Conservation (phyloP, 2,329 filamentous ascomycete species). For the Aspergillus intermedius region DNA sequence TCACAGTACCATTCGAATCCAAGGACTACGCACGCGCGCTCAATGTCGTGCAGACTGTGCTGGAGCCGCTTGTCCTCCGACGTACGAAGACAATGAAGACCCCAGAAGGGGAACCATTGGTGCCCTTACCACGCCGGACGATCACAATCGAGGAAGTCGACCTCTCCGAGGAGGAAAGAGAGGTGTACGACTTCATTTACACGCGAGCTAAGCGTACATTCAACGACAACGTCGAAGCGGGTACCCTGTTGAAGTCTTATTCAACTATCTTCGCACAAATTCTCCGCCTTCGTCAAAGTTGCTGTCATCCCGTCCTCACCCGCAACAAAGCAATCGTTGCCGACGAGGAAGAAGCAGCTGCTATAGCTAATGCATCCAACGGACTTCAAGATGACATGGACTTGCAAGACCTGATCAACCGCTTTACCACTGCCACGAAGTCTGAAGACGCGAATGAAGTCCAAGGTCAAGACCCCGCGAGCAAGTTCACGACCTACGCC, state of each 20-base stretch:
- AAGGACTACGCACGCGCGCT: constrained; percentile 89
- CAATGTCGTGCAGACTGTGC: constrained; percentile 92
- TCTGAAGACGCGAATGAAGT: constrained; percentile 42
- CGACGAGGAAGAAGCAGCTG: constrained; percentile 78
- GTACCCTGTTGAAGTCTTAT: constrained; percentile 89
- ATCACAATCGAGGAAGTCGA: constrained; percentile 85
- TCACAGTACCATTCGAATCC: constrained; percentile 93
- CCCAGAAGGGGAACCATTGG: constrained; percentile 72
- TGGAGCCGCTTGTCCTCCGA: constrained; percentile 90
- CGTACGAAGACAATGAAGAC: constrained; percentile 98
- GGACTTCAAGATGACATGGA: constrained; percentile 96
- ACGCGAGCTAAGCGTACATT: constrained; percentile 76
- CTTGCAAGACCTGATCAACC: constrained; percentile 72
- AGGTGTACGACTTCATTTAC: constrained; percentile 89
- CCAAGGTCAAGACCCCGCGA: constrained; percentile 49
- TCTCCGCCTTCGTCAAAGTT: constrained; percentile 82
- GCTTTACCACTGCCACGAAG: constrained; percentile 67
- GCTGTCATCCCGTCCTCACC: constrained; percentile 86
- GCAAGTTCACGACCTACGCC: constrained; percentile 77
- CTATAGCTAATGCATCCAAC: constrained; percentile 68
- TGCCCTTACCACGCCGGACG: constrained; percentile 71
- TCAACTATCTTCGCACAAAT: constrained; percentile 98
- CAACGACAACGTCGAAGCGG: constrained; percentile 77
- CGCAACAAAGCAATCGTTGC: constrained; percentile 77
- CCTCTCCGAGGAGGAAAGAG: constrained; percentile 74